Evolutionary conservation across 352 stramenopile genomes (phyloP).

Genomic region (Phytophthora citrophthora): DNA sequence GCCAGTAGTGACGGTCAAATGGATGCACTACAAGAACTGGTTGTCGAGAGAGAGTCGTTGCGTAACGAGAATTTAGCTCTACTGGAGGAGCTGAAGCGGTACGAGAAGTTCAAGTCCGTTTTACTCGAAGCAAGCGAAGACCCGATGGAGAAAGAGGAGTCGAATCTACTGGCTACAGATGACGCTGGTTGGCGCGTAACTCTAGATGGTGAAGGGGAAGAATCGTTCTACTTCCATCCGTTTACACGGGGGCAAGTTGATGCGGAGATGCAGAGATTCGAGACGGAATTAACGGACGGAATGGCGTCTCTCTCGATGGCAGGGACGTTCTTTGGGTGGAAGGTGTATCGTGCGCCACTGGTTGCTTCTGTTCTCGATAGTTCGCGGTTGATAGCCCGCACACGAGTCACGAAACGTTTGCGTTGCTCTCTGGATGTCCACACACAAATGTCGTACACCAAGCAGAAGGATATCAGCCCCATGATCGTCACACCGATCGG

Average conservation of each 20-base stretch:
- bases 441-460: slow-evolving; percentile 22
- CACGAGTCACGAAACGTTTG: slow-evolving; percentile 20
- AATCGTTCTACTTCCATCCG: slow-evolving; percentile 41
- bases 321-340: slow-evolving; percentile 38
- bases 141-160: slow-evolving; percentile 24
- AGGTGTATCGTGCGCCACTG: slow-evolving; percentile 26
- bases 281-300: slow-evolving; percentile 3
- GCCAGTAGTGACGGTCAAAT: slow-evolving; percentile 3
- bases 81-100: slow-evolving; percentile 27
- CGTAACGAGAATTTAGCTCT: slow-evolving; percentile 40
- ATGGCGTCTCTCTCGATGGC: slow-evolving; percentile 6
- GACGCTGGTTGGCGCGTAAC: slow-evolving; percentile 22
- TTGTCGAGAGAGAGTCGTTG: slow-evolving; percentile 36
- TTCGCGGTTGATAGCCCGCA: slow-evolving; percentile 10
- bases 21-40: slow-evolving; percentile 22
- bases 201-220: slow-evolving; percentile 12
- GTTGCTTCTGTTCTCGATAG: slow-evolving; percentile 31
- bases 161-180: slow-evolving; percentile 4
- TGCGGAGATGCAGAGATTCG: slow-evolving; percentile 23
- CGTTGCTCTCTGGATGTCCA: slow-evolving; percentile 19
- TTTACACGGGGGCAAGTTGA: slow-evolving; percentile 27
- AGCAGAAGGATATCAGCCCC: slow-evolving; percentile 34
- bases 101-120: slow-evolving; percentile 23
- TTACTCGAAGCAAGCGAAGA: slow-evolving; percentile 22
- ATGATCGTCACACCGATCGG: slow-evolving; percentile 30